phyloP scores from a whole-genome alignment of 495 filamentous ascomycete species.

The Annulohypoxylon moriforme region DNA sequence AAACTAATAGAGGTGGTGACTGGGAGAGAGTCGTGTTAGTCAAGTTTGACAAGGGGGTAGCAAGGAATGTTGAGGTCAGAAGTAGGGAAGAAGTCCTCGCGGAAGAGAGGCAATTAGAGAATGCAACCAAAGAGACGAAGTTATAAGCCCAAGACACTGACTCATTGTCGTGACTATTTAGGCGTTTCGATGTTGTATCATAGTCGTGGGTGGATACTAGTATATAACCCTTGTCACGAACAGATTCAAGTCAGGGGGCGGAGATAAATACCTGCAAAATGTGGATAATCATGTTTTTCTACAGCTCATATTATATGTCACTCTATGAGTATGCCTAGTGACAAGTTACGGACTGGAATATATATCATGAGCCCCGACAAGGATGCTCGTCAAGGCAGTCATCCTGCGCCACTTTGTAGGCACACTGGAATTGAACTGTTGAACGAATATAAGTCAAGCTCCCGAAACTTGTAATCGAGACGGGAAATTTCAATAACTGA shows the following conservation, averaged over 20 bases:
- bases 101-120: constrained; percentile 48
- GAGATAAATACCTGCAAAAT: neutral
- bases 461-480: neutral
- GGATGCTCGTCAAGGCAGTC: neutral
- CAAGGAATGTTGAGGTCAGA: constrained; percentile 65
- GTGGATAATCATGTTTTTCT: neutral
- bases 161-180: neutral
- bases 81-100: constrained; percentile 63
- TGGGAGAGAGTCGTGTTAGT: constrained; percentile 78
- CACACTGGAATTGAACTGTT: neutral
- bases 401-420: neutral
- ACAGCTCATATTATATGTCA: neutral
- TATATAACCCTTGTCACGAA: neutral
- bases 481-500: too few relatives aligned
- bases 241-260: neutral
- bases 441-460: neutral
- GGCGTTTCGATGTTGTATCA: neutral
- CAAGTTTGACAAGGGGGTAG: constrained; percentile 67
- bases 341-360: neutral
- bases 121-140: constrained; percentile 23
- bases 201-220: neutral
- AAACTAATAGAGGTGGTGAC: constrained; percentile 72
- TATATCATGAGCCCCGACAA: neutral
- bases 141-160: constrained; percentile 37
- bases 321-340: neutral